Percentiles rank a stretch among this genome's conserved stretches.
These are phyloP conservation scores for Ricinus communis DNA, from an alignment of 345 rosid species.

Conservation along the genomic window DNA sequence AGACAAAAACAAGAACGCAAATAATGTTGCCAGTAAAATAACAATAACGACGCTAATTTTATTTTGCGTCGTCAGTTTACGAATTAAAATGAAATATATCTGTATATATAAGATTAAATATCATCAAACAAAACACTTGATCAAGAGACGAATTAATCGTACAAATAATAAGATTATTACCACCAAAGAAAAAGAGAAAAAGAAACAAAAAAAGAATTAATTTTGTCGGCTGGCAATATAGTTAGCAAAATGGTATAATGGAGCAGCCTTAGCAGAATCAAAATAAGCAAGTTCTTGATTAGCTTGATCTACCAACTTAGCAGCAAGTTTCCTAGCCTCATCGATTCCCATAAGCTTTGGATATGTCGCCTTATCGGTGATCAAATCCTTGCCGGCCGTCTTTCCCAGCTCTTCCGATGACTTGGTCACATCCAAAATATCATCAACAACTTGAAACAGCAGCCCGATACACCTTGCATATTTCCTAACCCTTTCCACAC, in stretches of 20 bases:
- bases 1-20: too few species aligned
- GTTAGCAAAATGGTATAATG: constrained; percentile 30
- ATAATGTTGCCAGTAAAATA: too few species aligned
- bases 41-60: too few species aligned
- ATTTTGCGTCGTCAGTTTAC: too few species aligned
- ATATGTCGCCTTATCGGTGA: constrained; percentile 38
- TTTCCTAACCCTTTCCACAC: constrained; percentile 32
- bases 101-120: too few species aligned
- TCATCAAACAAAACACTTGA: too few species aligned
- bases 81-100: too few species aligned
- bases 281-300: constrained; percentile 29
- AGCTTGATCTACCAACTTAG: constrained; percentile 31
- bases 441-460: constrained; percentile 41
- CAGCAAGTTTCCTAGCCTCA: constrained; percentile 30
- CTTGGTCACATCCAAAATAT: constrained; percentile 36
- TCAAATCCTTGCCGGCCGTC: constrained; percentile 41
- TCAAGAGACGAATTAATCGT: too few species aligned
- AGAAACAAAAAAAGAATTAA: neutral
- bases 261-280: constrained; percentile 34
- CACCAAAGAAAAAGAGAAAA: neutral
- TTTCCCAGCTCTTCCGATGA: constrained; percentile 39
- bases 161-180: too few species aligned
- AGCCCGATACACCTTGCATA: constrained; percentile 37
- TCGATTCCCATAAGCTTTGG: constrained; percentile 43
- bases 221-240: constrained; percentile 37